Percentiles rank a stretch among this genome's conserved stretches.
Evolutionary conservation across 805 yeast genomes (phyloP).

Genomic region (Metahyphopichia silvanorum): DNA sequence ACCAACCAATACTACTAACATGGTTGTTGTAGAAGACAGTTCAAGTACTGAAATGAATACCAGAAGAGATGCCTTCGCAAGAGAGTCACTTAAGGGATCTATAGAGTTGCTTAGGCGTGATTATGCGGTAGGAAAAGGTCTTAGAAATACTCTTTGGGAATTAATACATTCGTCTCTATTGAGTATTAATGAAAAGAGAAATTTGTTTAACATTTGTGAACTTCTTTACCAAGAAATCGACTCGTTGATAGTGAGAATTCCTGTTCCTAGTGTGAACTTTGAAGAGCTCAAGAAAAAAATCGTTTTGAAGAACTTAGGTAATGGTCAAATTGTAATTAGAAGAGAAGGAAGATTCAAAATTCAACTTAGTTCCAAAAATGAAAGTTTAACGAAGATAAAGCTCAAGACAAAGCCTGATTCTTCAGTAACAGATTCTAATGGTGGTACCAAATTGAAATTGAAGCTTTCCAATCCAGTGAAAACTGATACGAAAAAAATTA

Average conservation of each 20-base stretch:
- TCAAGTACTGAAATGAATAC: constrained; percentile 40
- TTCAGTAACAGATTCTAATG: background rate
- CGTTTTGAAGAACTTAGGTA: constrained; percentile 52
- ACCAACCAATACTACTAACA: constrained; percentile 24
- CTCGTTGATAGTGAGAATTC: constrained; percentile 57
- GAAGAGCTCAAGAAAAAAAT: constrained; percentile 50
- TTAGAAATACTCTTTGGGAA: constrained; percentile 64
- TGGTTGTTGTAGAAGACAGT: constrained; percentile 59
- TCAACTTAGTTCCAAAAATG: constrained; percentile 45
- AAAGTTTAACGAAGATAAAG: background rate
- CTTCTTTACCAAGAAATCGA: constrained; percentile 64
- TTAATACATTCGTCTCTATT: constrained; percentile 60
- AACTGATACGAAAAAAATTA: constrained; percentile 4
- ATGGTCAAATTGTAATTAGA: constrained; percentile 55
- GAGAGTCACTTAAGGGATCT: constrained; percentile 63
- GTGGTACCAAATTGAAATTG: constrained; percentile 9
- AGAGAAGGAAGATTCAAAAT: constrained; percentile 58
- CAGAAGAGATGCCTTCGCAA: constrained; percentile 63
- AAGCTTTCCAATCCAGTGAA: constrained; percentile 4
- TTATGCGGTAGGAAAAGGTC: constrained; percentile 52
- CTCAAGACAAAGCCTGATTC: background rate
- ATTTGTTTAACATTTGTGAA: constrained; percentile 60
- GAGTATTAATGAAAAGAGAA: constrained; percentile 57
- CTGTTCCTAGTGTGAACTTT: constrained; percentile 58
- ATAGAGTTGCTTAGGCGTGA: constrained; percentile 62